Evolutionary conservation across 1,139 yeast species (phyloP).

Genomic region (Zygosaccharomyces pseudobailii): DNA sequence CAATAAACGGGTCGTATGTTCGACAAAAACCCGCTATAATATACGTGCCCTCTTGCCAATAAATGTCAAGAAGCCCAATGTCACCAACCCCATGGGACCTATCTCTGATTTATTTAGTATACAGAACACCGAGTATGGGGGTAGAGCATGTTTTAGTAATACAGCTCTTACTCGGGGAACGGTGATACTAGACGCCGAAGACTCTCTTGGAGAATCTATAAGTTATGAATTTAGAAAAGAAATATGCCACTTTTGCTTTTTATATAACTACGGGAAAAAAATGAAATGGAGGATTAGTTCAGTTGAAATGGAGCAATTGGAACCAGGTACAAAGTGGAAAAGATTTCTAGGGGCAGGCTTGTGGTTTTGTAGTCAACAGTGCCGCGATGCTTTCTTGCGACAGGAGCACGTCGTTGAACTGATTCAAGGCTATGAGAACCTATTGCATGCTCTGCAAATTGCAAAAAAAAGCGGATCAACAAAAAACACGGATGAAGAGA

Average conservation of each 20-base stretch:
- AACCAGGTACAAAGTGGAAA: slow-evolving; percentile 10
- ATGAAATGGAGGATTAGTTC: slow-evolving; percentile 39
- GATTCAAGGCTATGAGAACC: slow-evolving; percentile 22
- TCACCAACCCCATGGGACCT: background rate
- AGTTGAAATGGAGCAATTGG: slow-evolving; percentile 8
- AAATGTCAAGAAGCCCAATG: background rate
- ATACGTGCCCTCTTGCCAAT: background rate
- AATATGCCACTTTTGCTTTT: slow-evolving; percentile 55
- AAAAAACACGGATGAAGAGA: slow-evolving; percentile 13
- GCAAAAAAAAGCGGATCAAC: slow-evolving; percentile 16
- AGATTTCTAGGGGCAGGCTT: slow-evolving; percentile 41
- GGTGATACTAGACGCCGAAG: slow-evolving; percentile 38
- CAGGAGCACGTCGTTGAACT: slow-evolving; percentile 32
- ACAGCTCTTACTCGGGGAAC: slow-evolving; percentile 41
- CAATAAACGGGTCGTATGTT: slow-evolving; percentile 1
- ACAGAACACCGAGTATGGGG: slow-evolving; percentile 47
- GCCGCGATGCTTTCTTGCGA: slow-evolving; percentile 38
- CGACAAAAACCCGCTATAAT: background rate
- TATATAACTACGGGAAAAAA: slow-evolving; percentile 46
- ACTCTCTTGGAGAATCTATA: slow-evolving; percentile 47
- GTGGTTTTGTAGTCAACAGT: slow-evolving; percentile 51
- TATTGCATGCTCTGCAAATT: slow-evolving; percentile 34
- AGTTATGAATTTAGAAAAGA: slow-evolving; percentile 58
- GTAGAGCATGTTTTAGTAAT: slow-evolving; percentile 61
- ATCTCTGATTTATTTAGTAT: slow-evolving; percentile 35